phyloP scores from a whole-genome alignment of 148 eudicot genomes.

The Gaultheria prostrata region DNA sequence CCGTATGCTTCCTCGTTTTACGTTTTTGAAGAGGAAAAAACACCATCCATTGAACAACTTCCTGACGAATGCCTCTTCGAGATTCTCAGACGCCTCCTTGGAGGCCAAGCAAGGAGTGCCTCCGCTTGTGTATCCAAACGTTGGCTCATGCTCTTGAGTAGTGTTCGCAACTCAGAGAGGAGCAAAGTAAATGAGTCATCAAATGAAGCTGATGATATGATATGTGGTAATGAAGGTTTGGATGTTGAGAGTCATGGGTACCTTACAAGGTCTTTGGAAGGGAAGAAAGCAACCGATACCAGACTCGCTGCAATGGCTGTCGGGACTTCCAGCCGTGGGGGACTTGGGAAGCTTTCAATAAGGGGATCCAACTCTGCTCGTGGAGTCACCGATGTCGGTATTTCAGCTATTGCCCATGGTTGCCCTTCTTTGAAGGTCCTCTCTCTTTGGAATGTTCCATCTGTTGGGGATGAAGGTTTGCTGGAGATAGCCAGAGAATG shows the following conservation, averaged over 20 bases:
- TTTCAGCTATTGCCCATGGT: conserved; percentile 67
- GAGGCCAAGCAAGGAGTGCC: conserved; percentile 56
- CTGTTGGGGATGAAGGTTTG: conserved; percentile 70
- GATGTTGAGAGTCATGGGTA: conserved; percentile 46
- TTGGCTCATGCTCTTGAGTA: conserved; percentile 69
- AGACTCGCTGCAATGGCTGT: conserved; percentile 86
- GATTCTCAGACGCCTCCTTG: conserved; percentile 79
- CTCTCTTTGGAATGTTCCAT: conserved; percentile 65
- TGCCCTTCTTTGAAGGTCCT: conserved; percentile 78
- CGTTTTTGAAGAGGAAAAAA: conserved; percentile 31
- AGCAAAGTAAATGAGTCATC: conserved; percentile 17
- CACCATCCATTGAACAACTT: conserved; percentile 60
- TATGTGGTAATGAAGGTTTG: conserved; percentile 29
- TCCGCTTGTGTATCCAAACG: conserved; percentile 89
- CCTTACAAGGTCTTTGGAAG: conserved; percentile 79
- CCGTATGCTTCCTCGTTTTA: conserved; percentile 35
- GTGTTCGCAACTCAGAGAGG: conserved; percentile 53
- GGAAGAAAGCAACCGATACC: conserved; percentile 78
- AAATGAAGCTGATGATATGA: conserved; percentile 30
- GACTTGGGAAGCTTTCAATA: conserved; percentile 82
- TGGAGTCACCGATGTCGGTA: conserved; percentile 67
- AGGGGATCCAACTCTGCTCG: conserved; percentile 54
- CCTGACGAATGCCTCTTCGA: conserved; percentile 91
- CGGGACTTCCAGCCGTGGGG: conserved; percentile 78
- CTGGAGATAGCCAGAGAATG: conserved; percentile 69